A percentile compares a stretch with the other conserved stretches of the same genome.
phyloP scores from a whole-genome alignment of 768 basidiomycete genomes.

The Trametes punicea region DNA sequence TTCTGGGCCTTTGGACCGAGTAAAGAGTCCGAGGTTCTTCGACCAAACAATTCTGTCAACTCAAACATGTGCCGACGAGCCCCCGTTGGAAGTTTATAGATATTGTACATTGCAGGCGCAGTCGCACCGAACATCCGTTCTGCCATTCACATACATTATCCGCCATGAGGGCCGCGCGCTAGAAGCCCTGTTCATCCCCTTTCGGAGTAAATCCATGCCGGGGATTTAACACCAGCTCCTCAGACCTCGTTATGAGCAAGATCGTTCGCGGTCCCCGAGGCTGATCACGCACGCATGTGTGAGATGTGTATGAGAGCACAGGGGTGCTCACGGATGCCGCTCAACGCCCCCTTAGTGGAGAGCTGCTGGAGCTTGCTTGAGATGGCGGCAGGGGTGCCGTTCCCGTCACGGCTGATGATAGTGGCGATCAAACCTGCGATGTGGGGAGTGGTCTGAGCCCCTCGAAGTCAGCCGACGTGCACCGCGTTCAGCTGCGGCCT shows the following conservation, averaged over 20 bases:
- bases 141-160: neutral
- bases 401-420: conserved; percentile 32
- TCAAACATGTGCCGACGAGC: neutral
- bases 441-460: conserved; percentile 39
- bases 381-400: conserved; percentile 32
- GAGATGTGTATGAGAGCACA: neutral
- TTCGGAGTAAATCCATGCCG: neutral
- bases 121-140: conserved; percentile 3
- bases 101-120: neutral
- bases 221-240: no score
- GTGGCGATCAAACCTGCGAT: conserved; percentile 41
- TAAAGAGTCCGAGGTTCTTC: neutral
- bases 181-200: neutral
- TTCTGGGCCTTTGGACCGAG: neutral
- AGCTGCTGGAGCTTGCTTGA: conserved; percentile 27
- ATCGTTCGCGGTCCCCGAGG: conserved; percentile 6
- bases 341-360: conserved; percentile 30
- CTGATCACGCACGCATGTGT: neutral
- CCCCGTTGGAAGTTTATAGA: neutral
- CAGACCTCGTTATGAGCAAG: conserved; percentile 8
- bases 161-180: neutral
- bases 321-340: conserved; percentile 24
- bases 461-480: conserved; percentile 15
- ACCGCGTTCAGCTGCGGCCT: no score
- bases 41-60: neutral